phyloP scores from a whole-genome alignment of 805 yeast species.

The Schwanniomyces polymorphus region DNA sequence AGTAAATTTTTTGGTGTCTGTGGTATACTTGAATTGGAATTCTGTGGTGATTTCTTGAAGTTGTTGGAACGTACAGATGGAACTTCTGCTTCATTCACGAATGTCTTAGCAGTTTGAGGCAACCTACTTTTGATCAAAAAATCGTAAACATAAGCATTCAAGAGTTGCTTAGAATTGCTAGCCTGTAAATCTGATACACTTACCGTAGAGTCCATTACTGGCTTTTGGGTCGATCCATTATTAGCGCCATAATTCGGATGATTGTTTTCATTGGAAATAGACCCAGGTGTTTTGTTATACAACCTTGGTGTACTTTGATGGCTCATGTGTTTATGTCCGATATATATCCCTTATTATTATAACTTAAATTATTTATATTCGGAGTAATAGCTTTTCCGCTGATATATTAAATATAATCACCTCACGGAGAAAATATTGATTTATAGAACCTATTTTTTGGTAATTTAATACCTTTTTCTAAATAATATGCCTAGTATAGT shows the following conservation, averaged over 20 bases:
- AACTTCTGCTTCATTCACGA: constrained; percentile 75
- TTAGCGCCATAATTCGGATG: background rate
- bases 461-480: background rate
- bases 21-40: constrained; percentile 5
- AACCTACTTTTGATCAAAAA: constrained; percentile 74
- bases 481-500: background rate
- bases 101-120: constrained; percentile 69
- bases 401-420: background rate
- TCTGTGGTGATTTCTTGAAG: constrained; percentile 28
- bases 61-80: constrained; percentile 27
- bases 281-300: constrained; percentile 29
- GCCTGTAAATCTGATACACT: constrained; percentile 45
- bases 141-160: constrained; percentile 86
- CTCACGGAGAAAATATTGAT: background rate
- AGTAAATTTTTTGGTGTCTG: constrained; percentile 6
- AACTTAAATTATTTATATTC: background rate
- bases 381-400: background rate
- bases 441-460: background rate
- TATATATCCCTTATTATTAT: background rate
- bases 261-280: constrained; percentile 8
- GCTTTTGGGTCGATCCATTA: constrained; percentile 15
- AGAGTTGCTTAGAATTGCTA: constrained; percentile 52
- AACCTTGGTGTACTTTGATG: constrained; percentile 38
- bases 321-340: constrained; percentile 22
- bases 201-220: constrained; percentile 26